Conservation (phyloP, 2,329 filamentous ascomycete species). For the Sporothrix sp. region DNA sequence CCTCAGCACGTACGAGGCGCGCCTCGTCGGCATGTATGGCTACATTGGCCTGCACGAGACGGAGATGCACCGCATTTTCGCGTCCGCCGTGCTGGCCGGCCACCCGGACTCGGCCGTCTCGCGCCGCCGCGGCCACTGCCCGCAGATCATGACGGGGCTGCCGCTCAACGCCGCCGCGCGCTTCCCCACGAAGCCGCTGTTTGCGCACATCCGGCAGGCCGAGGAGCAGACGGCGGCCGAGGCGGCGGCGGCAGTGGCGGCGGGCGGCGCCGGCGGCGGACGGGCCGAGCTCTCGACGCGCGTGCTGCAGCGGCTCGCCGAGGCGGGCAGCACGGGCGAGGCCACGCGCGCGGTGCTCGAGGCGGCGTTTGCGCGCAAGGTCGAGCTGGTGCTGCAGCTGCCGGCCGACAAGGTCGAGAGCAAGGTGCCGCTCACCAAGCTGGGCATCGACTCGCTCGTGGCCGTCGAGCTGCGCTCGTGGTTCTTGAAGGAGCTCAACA, state of each 20-base stretch:
- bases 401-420: constrained; percentile 10
- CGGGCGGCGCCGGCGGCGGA: constrained; percentile 1
- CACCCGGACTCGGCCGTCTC: constrained; percentile 17
- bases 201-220: constrained; percentile 7
- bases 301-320: constrained; percentile 8
- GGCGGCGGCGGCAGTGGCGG: no score
- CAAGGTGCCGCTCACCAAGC: constrained; percentile 23
- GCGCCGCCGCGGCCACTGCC: not conserved
- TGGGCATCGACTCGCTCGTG: constrained; percentile 33
- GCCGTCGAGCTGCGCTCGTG: constrained; percentile 36
- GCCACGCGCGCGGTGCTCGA: constrained; percentile 9
- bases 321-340: constrained; percentile 5
- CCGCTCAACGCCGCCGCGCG: constrained; percentile 6
- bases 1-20: constrained; percentile 9
- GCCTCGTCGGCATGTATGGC: constrained; percentile 13
- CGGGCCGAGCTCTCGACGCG: constrained; percentile 10
- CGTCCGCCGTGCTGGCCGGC: constrained; percentile 12
- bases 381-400: constrained; percentile 13
- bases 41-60: constrained; percentile 13
- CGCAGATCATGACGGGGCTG: constrained; percentile 12
- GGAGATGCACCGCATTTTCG: constrained; percentile 13
- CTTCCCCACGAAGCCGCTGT: constrained; percentile 12
- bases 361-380: constrained; percentile 12
- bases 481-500: constrained; percentile 27
- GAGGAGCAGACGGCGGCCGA: not conserved